Percentiles rank a stretch among this genome's conserved stretches.
phyloP scores from a whole-genome alignment of 176 grass and related monocot genomes.

The Lolium multiflorum region DNA sequence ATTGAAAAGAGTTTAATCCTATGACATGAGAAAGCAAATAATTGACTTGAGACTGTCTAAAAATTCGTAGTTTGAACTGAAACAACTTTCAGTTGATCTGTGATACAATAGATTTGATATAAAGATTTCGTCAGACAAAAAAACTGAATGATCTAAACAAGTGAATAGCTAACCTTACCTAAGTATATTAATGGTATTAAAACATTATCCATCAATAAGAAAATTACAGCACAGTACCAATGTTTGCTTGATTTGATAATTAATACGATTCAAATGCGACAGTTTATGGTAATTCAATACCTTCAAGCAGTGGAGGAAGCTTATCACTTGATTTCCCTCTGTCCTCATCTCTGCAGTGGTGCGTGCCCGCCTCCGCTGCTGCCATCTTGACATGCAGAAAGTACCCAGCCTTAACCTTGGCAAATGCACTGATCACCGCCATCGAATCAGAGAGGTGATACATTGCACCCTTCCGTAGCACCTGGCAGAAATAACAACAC shows the following conservation, averaged over 20 bases:
- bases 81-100: background rate
- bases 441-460: conserved; percentile 76
- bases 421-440: conserved; percentile 50
- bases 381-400: conserved; percentile 74
- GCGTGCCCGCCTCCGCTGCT: background rate
- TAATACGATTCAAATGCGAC: conserved; percentile 13
- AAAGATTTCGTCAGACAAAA: background rate
- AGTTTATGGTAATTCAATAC: conserved; percentile 22
- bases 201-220: background rate
- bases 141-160: background rate
- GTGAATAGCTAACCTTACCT: conserved; percentile 4
- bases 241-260: conserved; percentile 7
- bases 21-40: conserved; percentile 23
- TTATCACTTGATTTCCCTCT: conserved; percentile 26
- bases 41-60: background rate
- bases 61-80: background rate
- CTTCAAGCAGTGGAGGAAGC: conserved; percentile 36
- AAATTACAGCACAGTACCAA: background rate
- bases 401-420: conserved; percentile 45
- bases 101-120: conserved; percentile 1
- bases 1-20: conserved; percentile 35
- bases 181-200: background rate
- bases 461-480: conserved; percentile 49
- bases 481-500: conserved; percentile 54
- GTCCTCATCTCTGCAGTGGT: conserved; percentile 24